Evolutionary conservation across 1,284 basidiomycete genomes (phyloP).

Genomic region (Irpex sp.): DNA sequence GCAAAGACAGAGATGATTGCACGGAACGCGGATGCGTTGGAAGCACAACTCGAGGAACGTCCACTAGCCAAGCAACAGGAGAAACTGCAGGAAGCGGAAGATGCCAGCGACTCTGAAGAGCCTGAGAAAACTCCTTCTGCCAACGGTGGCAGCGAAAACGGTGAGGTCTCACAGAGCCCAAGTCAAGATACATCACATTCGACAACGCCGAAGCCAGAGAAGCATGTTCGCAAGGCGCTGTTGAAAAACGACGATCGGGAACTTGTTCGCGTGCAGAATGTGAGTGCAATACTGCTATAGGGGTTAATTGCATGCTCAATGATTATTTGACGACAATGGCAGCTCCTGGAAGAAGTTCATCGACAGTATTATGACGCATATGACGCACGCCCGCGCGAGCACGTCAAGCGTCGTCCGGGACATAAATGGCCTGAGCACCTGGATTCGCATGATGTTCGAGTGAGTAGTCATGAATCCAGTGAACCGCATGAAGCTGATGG

Average conservation of each 20-base stretch:
- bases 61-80: constrained; percentile 89
- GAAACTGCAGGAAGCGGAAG: constrained; percentile 51
- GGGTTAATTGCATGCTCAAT: background rate
- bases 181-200: constrained; percentile 9
- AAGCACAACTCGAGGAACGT: constrained; percentile 82
- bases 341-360: constrained; percentile 82
- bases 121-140: constrained; percentile 11
- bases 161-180: constrained; percentile 8
- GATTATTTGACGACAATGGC: background rate
- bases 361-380: constrained; percentile 70
- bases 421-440: constrained; percentile 23
- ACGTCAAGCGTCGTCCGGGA: constrained; percentile 30
- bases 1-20: constrained; percentile 54
- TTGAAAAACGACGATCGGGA: constrained; percentile 90
- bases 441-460: constrained; percentile 55
- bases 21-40: constrained; percentile 68
- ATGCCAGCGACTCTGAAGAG: constrained; percentile 20
- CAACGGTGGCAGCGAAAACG: constrained; percentile 5
- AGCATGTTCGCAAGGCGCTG: constrained; percentile 61
- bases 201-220: constrained; percentile 19
- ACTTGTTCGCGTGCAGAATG: constrained; percentile 71
- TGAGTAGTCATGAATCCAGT: constrained; percentile 22
- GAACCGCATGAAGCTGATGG: background rate
- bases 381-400: constrained; percentile 35
- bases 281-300: constrained; percentile 31